These are phyloP conservation scores for Fraxinus greggii DNA, from an alignment of 305 asterid genomes.

Conservation along the genomic window DNA sequence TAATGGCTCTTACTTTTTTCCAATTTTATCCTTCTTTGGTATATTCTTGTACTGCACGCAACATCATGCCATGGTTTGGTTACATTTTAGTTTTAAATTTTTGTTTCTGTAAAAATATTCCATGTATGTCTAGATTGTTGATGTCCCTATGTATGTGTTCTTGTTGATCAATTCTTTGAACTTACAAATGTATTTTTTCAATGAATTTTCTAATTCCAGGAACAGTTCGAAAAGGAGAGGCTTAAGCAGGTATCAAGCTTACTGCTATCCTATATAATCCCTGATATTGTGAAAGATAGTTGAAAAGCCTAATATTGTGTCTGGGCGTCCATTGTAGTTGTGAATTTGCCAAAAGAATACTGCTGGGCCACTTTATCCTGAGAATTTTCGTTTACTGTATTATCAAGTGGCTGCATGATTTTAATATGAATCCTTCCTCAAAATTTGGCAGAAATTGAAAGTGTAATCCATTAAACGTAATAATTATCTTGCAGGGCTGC, in stretches of 20 bases:
- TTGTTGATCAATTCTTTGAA: constrained; percentile 17
- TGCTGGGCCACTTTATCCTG: not conserved
- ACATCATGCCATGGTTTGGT: not conserved
- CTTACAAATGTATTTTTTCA: constrained; percentile 21
- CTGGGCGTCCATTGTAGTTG: not conserved
- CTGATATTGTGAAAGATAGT: not conserved
- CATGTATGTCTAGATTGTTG: not conserved
- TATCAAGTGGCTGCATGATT: not conserved
- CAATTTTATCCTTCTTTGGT: not conserved
- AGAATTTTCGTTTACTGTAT: not conserved
- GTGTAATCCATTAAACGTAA: not conserved
- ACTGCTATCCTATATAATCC: not conserved
- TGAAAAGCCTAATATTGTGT: not conserved
- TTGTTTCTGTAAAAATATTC: constrained; percentile 9
- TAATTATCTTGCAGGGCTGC: not conserved
- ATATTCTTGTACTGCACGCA: not conserved
- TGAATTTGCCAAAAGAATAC: not conserved
- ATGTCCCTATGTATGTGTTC: not conserved
- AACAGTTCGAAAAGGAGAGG: constrained; percentile 54
- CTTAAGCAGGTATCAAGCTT: constrained; percentile 53
- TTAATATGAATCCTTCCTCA: not conserved
- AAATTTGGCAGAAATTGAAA: not conserved
- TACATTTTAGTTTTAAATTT: not conserved
- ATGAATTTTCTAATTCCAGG: constrained; percentile 49
- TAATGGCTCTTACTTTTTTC: not conserved